Base-by-base conservation (phyloP, 2,329 filamentous ascomycete species). In the Thermoascus crustaceus region DNA sequence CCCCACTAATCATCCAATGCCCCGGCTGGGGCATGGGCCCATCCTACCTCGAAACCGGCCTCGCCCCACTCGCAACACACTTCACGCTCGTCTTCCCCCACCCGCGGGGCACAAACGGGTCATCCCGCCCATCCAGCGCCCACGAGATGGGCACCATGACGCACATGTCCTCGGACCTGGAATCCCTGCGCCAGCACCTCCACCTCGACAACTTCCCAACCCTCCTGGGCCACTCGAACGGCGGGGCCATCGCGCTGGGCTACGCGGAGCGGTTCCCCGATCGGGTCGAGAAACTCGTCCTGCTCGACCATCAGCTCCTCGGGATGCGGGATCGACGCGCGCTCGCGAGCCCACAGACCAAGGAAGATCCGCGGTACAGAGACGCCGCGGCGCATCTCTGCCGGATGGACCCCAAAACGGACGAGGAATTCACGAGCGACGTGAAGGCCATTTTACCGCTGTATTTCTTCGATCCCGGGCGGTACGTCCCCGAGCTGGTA, bases 1-100 rank as follows among this genome's bases (percentile, higher is more conserved):
- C 32, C 33, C 38, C 38, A n/a, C 11, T 51, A 11, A 16, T 50
- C 13, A 37, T 47, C 21, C 48, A 53, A 31, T 46, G 43, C 30
- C 49, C 50, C 11, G 48, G 44, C 30, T 53, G 50, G 50, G 48
- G 49, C 8, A 26, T 50, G 11, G 49, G 49, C 10, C 44, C 47
- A 2, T 19, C 17, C 11, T 52, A 53, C 33, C 46, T 53, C 19
- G 34, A 46, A 36, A 26, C 18, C 9, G 46, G 40, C 11, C 40
- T 50, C 4, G 19, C 38, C 3, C 39, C 43, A 7, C 35, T 52
- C 16, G 35, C 41, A 19, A 5, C 25, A 9, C 23, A 39, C 6
- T 49, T 43, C 40, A 48, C 39, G 2, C 40, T 54, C 3, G 32
- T 55, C 23, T 52, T 48, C 39, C 47, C 48, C 29, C 45, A 50